A percentile compares a stretch with the other conserved stretches of the same genome.
Evolutionary conservation across 192 early-diverging fungal species (phyloP).

Genomic region (Backusella psychrophila): DNA sequence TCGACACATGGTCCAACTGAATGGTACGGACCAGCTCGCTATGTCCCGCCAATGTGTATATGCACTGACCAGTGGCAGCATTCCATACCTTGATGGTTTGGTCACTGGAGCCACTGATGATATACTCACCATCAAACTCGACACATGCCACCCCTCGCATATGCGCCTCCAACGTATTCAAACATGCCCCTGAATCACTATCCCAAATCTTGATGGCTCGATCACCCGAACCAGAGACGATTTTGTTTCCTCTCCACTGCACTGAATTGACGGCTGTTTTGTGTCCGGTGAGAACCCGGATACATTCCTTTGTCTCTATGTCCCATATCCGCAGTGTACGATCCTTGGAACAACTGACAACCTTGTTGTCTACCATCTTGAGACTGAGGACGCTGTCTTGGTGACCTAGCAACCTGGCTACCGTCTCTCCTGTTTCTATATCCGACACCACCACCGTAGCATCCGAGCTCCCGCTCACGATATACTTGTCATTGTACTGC

Average conservation of each 20-base stretch:
- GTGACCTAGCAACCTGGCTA: slow-evolving; percentile 52
- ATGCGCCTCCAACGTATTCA: slow-evolving; percentile 80
- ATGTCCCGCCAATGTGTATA: slow-evolving; percentile 54
- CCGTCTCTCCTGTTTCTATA: slow-evolving; percentile 49
- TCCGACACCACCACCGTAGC: slow-evolving; percentile 70
- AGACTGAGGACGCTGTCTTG: slow-evolving; percentile 72
- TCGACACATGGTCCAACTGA: slow-evolving; percentile 52
- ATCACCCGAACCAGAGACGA: slow-evolving; percentile 78
- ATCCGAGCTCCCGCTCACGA: slow-evolving; percentile 74
- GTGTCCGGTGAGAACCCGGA: slow-evolving; percentile 63
- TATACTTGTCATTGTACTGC: slow-evolving; percentile 66
- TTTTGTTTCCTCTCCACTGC: slow-evolving; percentile 53
- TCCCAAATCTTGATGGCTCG: slow-evolving; percentile 85
- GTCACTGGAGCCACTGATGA: slow-evolving; percentile 82
- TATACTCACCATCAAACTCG: slow-evolving; percentile 75
- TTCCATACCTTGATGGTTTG: slow-evolving; percentile 74
- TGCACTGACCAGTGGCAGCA: slow-evolving; percentile 41
- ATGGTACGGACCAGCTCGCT: slow-evolving; percentile 71
- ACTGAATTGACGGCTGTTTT: slow-evolving; percentile 84
- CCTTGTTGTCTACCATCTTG: slow-evolving; percentile 63
- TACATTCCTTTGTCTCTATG: slow-evolving; percentile 52
- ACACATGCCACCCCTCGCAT: slow-evolving; percentile 80
- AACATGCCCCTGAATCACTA: slow-evolving; percentile 56
- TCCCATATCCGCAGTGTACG: slow-evolving; percentile 82
- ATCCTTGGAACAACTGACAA: slow-evolving; percentile 87